Evolutionary conservation across 2,329 filamentous ascomycete genomes (phyloP).

Genomic region (Zymoseptoria tritici): DNA sequence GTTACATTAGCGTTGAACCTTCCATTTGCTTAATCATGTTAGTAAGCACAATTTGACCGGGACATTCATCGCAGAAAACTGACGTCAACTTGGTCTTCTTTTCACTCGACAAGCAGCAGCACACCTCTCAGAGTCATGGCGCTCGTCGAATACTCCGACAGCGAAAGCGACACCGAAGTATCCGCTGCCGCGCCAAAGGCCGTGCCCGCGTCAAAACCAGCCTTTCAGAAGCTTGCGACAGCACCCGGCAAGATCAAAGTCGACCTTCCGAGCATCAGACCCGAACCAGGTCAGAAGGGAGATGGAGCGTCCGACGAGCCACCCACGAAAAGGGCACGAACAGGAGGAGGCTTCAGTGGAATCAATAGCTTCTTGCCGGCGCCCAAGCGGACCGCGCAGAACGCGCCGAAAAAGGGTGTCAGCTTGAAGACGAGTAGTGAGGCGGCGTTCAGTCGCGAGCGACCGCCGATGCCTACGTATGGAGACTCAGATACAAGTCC

Average conservation of each 20-base stretch:
- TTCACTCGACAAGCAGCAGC: neutral
- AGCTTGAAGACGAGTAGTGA: constrained; percentile 76
- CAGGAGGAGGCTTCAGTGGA: constrained; percentile 61
- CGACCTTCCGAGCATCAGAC: constrained; percentile 56
- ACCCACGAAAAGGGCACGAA: constrained; percentile 64
- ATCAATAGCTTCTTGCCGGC: constrained; percentile 84
- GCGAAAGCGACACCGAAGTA: constrained; percentile 52
- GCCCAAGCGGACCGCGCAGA: constrained; percentile 54
- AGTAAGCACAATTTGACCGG: neutral
- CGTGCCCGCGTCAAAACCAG: constrained; percentile 30
- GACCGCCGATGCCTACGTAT: constrained; percentile 37
- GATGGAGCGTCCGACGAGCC: constrained; percentile 44
- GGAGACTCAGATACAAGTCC: constrained; percentile 12
- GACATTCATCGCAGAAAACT: neutral
- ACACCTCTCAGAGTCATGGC: constrained; percentile 49
- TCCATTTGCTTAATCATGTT: neutral
- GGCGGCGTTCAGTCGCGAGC: constrained; percentile 68
- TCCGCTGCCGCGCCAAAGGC: constrained; percentile 24
- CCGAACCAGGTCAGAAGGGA: constrained; percentile 32
- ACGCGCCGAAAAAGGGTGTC: constrained; percentile 49
- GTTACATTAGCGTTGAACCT: neutral
- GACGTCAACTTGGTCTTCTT: neutral
- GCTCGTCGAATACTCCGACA: constrained; percentile 78
- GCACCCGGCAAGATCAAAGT: constrained; percentile 72
- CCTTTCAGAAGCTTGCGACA: constrained; percentile 22